A percentile compares a stretch with the other conserved stretches of the same genome.
phyloP scores from a whole-genome alignment of 169 alveolate genomes.

The Pseudocohnilembus persalinus region DNA sequence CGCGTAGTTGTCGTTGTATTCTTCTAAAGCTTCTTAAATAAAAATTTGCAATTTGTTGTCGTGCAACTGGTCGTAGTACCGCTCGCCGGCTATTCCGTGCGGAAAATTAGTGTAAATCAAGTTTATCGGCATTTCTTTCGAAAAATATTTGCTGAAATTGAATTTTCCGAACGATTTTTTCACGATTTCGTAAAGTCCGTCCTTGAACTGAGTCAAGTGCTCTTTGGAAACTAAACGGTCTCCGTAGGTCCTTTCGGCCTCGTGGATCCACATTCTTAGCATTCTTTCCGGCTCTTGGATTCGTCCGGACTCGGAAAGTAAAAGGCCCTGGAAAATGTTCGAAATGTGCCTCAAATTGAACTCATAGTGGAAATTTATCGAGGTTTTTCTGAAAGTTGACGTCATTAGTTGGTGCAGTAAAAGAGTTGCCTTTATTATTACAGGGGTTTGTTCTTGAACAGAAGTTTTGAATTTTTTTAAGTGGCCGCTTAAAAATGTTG shows the following conservation, averaged over 20 bases:
- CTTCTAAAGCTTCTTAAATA: slow-evolving; percentile 89
- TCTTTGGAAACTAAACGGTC: slow-evolving; percentile 89
- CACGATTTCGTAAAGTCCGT: slow-evolving; percentile 87
- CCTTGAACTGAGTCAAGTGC: slow-evolving; percentile 87
- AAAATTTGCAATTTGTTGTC: slow-evolving; percentile 76
- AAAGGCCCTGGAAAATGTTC: slow-evolving; percentile 91
- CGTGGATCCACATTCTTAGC: slow-evolving; percentile 94
- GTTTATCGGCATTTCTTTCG: slow-evolving; percentile 88
- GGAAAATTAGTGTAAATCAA: slow-evolving; percentile 89
- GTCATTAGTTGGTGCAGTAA: slow-evolving; percentile 86
- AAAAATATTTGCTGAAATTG: slow-evolving; percentile 87
- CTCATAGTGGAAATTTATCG: slow-evolving; percentile 96
- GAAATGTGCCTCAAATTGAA: slow-evolving; percentile 93
- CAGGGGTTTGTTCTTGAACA: slow-evolving; percentile 90
- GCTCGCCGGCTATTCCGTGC: slow-evolving; percentile 79
- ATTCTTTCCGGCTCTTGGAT: slow-evolving; percentile 91
- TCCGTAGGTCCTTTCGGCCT: slow-evolving; percentile 94
- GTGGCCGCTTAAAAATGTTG: slow-evolving; percentile 90
- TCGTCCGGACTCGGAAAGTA: slow-evolving; percentile 89
- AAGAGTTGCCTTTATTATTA: slow-evolving; percentile 90
- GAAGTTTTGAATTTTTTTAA: slow-evolving; percentile 88
- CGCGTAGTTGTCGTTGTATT: slow-evolving; percentile 92
- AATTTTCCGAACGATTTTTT: slow-evolving; percentile 91
- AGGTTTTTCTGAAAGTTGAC: slow-evolving; percentile 93
- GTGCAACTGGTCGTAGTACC: slow-evolving; percentile 90